Base-by-base conservation (phyloP, 345 rosid species). In the Gossypium stocksii region DNA sequence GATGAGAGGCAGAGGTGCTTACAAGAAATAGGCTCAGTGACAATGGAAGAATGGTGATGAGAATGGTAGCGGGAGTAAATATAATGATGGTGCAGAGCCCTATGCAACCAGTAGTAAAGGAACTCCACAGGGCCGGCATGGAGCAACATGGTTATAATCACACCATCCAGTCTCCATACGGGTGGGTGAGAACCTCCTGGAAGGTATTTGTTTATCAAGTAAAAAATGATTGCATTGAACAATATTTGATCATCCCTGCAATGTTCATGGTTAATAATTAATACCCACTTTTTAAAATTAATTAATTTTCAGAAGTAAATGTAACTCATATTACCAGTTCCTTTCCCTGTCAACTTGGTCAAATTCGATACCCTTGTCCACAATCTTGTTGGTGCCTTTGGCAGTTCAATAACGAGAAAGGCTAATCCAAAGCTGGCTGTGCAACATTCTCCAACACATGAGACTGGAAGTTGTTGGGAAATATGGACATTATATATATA, bases 31-130 rank as follows among this genome's bases (percentile, higher is more conserved):
- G 98, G 96, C 77, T 93, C 94, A 22, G 94, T 91, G 85, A 79
- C 93, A 3, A 91, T 85, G 66, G 98, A 91, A 49, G 96, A 87
- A 79, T 90, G 97, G 74, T 90, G 98, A 41, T 93, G 98, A 12
- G 98, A 93, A 71, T 91, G 98, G 79, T 93, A 89, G 61, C 94
- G 92, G 29, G 91, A 82, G 82, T 93, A 93, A 70, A 93, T 90
- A 66, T 64, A 89, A 79, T 91, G 93, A 75, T 91, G 98, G 77
- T 93, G 98, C 7, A 93, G 80, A 16, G 90, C 93, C 64, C 87
- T 77, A 70, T 93, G 98, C 13, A 93, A 76, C 98, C 98, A 91
- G 48, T 89, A 91, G 78, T 91, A 91, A 2, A 91, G 79, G 61
- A 93, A 88, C 85, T 91, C 98, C 16, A 93, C 93, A 0, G 91